Evolutionary conservation across 2,329 filamentous ascomycete genomes (phyloP).

Genomic region (Paraphoma chrysanthemicola): DNA sequence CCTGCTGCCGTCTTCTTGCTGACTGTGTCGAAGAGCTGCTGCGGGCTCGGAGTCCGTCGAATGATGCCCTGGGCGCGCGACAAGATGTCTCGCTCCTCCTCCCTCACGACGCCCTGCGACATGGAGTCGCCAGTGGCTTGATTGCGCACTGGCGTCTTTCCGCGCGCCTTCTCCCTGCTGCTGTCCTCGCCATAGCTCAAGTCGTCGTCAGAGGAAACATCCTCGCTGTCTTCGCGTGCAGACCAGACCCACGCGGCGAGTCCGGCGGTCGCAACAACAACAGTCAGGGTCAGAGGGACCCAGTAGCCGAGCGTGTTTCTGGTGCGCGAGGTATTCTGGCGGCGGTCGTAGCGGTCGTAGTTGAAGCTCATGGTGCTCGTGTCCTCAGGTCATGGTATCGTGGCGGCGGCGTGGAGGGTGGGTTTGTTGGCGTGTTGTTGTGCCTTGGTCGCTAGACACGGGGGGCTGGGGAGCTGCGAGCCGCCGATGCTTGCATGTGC

Average conservation of each 20-base stretch:
- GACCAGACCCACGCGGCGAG: constrained; percentile 94
- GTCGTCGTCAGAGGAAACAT: constrained; percentile 64
- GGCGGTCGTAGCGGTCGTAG: constrained; percentile 63
- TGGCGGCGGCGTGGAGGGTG: constrained; percentile 3
- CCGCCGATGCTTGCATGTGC: constrained; percentile 4
- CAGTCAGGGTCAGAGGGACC: constrained; percentile 85
- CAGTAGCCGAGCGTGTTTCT: constrained; percentile 76
- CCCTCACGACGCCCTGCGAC: constrained; percentile 34
- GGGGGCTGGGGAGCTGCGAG: constrained; percentile 10
- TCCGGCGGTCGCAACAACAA: constrained; percentile 85
- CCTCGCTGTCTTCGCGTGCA: constrained; percentile 78
- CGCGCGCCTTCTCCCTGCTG: constrained; percentile 21
- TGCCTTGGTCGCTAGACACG: constrained; percentile 9
- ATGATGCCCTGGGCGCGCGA: constrained; percentile 81
- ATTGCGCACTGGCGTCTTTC: constrained; percentile 22
- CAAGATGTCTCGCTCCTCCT: constrained; percentile 67
- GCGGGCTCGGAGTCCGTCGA: constrained; percentile 81
- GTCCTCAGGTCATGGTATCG: constrained; percentile 18
- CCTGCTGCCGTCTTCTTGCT: constrained; percentile 82
- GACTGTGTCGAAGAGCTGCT: constrained; percentile 85
- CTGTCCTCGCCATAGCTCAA: constrained; percentile 53
- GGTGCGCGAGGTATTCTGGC: constrained; percentile 63
- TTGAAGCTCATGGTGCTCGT: constrained; percentile 43
- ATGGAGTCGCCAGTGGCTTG: constrained; percentile 21
- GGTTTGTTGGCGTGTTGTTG: constrained; percentile 20